phyloP scores from a whole-genome alignment of 2,329 filamentous ascomycete species.

The Aspergillus latus region DNA sequence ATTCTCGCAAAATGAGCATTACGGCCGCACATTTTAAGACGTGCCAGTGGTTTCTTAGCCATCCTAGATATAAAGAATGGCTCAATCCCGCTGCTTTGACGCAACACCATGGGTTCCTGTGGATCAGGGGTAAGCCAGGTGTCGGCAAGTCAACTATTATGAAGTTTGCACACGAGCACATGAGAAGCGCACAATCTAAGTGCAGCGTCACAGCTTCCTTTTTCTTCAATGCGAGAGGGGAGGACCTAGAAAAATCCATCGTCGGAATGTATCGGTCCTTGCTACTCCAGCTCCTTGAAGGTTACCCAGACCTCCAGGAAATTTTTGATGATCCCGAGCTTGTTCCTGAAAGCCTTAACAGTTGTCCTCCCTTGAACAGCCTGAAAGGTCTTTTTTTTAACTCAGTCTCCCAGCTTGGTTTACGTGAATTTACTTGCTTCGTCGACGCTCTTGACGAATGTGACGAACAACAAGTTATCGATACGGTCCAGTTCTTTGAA shows the following conservation, averaged over 20 bases:
- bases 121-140: constrained; percentile 43
- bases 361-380: constrained; percentile 14
- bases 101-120: constrained; percentile 34
- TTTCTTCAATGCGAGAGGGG: constrained; percentile 32
- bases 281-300: constrained; percentile 28
- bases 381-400: constrained; percentile 23
- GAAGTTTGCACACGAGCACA: constrained; percentile 35
- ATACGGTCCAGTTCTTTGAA: constrained; percentile 42
- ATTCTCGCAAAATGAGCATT: constrained; percentile 40
- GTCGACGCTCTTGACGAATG: constrained; percentile 52
- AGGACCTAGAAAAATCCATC: constrained; percentile 23
- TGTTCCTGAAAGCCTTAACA: background rate
- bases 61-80: constrained; percentile 41
- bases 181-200: constrained; percentile 33
- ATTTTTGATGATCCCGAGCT: constrained; percentile 18
- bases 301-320: constrained; percentile 20
- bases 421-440: constrained; percentile 32
- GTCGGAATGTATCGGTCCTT: constrained; percentile 32
- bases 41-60: constrained; percentile 45
- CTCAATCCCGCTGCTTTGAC: constrained; percentile 25
- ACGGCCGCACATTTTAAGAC: constrained; percentile 40
- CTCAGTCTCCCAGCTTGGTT: constrained; percentile 14
- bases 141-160: constrained; percentile 40
- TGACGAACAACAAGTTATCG: constrained; percentile 37
- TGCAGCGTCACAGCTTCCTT: constrained; percentile 30